These are phyloP conservation scores for Hanseniaspora gamundiae DNA, from an alignment of 1,139 yeast species.

Conservation along the genomic window DNA sequence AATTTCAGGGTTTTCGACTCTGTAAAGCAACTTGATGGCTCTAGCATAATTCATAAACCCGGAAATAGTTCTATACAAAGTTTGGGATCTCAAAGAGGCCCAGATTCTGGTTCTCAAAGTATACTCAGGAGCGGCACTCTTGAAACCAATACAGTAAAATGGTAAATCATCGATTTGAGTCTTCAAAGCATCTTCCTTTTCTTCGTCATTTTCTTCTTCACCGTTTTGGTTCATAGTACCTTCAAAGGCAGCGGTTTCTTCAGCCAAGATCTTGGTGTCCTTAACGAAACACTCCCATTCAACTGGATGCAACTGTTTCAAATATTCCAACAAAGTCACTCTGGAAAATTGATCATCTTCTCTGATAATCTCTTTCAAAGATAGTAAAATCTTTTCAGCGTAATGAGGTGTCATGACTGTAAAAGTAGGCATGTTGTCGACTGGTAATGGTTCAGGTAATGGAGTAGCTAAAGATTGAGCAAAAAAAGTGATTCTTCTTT, in stretches of 20 bases:
- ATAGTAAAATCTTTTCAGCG: slow-evolving; percentile 88
- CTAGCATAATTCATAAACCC: slow-evolving; percentile 99
- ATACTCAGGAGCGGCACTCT: slow-evolving; percentile 98
- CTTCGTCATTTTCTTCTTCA: slow-evolving; percentile 32
- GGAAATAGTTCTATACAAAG: slow-evolving; percentile 94
- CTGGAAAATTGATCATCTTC: slow-evolving; percentile 98
- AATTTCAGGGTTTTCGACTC: slow-evolving; percentile 98
- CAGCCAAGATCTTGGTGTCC: slow-evolving; percentile 96
- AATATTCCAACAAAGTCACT: slow-evolving; percentile 88
- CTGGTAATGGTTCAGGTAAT: slow-evolving; percentile 95
- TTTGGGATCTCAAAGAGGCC: slow-evolving; percentile 98
- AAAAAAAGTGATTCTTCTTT: slow-evolving; percentile 97
- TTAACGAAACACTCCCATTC: slow-evolving; percentile 99
- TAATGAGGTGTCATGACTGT: slow-evolving; percentile 97
- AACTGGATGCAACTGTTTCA: slow-evolving; percentile 95
- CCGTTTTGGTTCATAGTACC: slow-evolving; percentile 60
- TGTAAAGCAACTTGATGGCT: slow-evolving; percentile 91
- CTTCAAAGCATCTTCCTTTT: slow-evolving; percentile 46
- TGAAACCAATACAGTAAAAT: slow-evolving; percentile 97
- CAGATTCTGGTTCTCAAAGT: slow-evolving; percentile 96
- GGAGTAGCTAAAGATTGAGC: slow-evolving; percentile 98
- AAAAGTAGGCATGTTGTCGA: slow-evolving; percentile 98
- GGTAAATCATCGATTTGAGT: slow-evolving; percentile 94
- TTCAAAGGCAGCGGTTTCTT: slow-evolving; percentile 85
- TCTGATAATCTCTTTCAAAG: slow-evolving; percentile 93